Percentiles rank a stretch among this genome's conserved stretches.
phyloP scores from a whole-genome alignment of 352 stramenopile species.

The Aphanomyces cochlioides region DNA sequence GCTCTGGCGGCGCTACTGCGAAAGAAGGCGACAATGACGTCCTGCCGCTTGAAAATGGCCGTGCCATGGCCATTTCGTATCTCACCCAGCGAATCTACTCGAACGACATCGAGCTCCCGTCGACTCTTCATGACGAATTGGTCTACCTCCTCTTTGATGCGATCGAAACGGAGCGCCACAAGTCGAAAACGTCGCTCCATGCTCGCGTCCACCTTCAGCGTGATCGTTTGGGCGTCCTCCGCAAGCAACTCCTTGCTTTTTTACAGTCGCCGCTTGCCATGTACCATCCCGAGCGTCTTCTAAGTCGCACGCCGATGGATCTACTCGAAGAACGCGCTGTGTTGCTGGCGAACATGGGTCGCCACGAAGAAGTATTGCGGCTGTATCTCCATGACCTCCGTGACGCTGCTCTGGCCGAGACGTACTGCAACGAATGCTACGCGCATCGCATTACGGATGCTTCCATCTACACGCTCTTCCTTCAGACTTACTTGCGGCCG shows the following conservation, averaged over 20 bases:
- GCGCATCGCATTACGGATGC: slow-evolving; percentile 65
- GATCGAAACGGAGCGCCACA: slow-evolving; percentile 40
- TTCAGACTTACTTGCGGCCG: slow-evolving; percentile 70
- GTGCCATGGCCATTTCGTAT: slow-evolving; percentile 76
- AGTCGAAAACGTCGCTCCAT: background rate
- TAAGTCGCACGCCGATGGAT: slow-evolving; percentile 62
- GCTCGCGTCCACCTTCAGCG: slow-evolving; percentile 50
- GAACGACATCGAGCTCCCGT: slow-evolving; percentile 35
- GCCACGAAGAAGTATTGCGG: slow-evolving; percentile 76
- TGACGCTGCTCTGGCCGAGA: slow-evolving; percentile 63
- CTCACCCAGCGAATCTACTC: slow-evolving; percentile 65
- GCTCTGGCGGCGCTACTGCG: background rate
- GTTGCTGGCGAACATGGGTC: slow-evolving; percentile 63
- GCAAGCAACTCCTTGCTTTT: slow-evolving; percentile 62
- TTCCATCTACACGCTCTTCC: slow-evolving; percentile 76
- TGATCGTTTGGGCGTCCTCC: slow-evolving; percentile 52
- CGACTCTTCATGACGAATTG: slow-evolving; percentile 70
- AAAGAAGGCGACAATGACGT: slow-evolving; percentile 1
- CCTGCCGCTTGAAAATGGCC: slow-evolving; percentile 55
- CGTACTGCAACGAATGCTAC: slow-evolving; percentile 80
- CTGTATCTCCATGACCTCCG: slow-evolving; percentile 74
- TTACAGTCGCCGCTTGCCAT: slow-evolving; percentile 48
- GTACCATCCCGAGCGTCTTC: slow-evolving; percentile 77
- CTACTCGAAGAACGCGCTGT: slow-evolving; percentile 81
- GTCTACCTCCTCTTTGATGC: slow-evolving; percentile 74